phyloP scores from a whole-genome alignment of 345 rosid genomes.

The Sonneratia alba region DNA sequence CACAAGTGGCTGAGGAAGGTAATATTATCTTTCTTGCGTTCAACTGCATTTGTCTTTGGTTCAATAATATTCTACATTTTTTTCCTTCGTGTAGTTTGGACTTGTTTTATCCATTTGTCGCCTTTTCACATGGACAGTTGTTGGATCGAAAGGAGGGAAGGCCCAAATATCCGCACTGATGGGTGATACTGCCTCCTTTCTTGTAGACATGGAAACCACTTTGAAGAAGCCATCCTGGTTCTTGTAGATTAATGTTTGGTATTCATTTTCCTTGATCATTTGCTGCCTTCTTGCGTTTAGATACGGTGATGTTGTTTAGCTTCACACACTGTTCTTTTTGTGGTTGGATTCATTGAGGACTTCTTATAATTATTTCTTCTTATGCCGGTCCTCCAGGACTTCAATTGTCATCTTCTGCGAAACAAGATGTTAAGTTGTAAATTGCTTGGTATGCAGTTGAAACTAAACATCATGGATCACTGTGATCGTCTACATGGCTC shows the following conservation, averaged over 20 bases:
- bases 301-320: not conserved
- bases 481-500: too few species aligned
- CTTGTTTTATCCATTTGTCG: not conserved
- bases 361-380: not conserved
- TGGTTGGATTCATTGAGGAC: not conserved
- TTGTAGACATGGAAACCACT: conserved; percentile 22
- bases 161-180: conserved; percentile 81
- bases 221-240: not conserved
- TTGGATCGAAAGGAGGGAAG: conserved; percentile 96
- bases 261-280: not conserved
- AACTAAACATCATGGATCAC: too few species aligned
- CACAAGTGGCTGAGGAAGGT: conserved; percentile 90
- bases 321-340: not conserved
- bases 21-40: conserved; percentile 2
- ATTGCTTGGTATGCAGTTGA: too few species aligned
- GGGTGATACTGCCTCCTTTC: conserved; percentile 88
- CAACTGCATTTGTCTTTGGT: not conserved
- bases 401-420: too few species aligned
- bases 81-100: not conserved
- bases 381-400: not conserved
- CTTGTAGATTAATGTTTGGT: not conserved
- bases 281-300: not conserved
- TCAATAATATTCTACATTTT: not conserved
- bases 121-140: conserved; percentile 36
- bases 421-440: too few species aligned